Conservation (phyloP, 192 early-diverging fungal genomes). For the Coemansia sp. region DNA sequence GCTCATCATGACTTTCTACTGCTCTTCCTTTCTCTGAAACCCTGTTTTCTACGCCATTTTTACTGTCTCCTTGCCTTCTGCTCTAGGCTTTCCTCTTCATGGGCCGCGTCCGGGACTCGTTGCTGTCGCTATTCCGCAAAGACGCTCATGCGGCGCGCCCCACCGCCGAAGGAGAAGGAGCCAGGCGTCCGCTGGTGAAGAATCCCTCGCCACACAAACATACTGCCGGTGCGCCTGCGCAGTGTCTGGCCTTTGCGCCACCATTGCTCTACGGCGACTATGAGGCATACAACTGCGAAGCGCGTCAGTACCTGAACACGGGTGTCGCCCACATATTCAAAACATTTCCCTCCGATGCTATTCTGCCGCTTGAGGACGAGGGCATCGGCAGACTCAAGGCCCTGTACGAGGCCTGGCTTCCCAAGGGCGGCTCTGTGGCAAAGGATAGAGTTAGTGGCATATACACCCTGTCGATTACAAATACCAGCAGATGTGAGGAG, state of each 20-base stretch:
- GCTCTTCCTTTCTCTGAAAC: background rate
- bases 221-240: background rate
- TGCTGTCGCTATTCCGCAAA: slow-evolving; percentile 30
- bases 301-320: slow-evolving; percentile 26
- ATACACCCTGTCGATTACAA: slow-evolving; percentile 27
- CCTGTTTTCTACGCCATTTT: background rate
- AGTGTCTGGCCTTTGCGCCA: slow-evolving; percentile 10
- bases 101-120: slow-evolving; percentile 22
- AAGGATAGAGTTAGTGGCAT: slow-evolving; percentile 42
- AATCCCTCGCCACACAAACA: background rate
- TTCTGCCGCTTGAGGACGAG: slow-evolving; percentile 39
- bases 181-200: background rate
- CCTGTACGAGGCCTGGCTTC: slow-evolving; percentile 44
- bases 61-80: background rate
- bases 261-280: slow-evolving; percentile 25
- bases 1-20: slow-evolving; percentile 3
- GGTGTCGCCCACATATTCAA: slow-evolving; percentile 29
- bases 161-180: background rate
- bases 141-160: background rate
- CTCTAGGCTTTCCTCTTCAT: slow-evolving; percentile 7
- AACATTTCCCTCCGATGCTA: slow-evolving; percentile 34
- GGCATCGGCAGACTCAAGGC: slow-evolving; percentile 44
- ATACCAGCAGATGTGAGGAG: slow-evolving; percentile 13
- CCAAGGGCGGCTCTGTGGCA: slow-evolving; percentile 20
- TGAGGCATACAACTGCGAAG: slow-evolving; percentile 23